A percentile compares a stretch with the other conserved stretches of the same genome.
These are phyloP conservation scores for Pseudogymnoascus sp. DNA, from an alignment of 2,329 filamentous ascomycete genomes.

Conservation along the genomic window DNA sequence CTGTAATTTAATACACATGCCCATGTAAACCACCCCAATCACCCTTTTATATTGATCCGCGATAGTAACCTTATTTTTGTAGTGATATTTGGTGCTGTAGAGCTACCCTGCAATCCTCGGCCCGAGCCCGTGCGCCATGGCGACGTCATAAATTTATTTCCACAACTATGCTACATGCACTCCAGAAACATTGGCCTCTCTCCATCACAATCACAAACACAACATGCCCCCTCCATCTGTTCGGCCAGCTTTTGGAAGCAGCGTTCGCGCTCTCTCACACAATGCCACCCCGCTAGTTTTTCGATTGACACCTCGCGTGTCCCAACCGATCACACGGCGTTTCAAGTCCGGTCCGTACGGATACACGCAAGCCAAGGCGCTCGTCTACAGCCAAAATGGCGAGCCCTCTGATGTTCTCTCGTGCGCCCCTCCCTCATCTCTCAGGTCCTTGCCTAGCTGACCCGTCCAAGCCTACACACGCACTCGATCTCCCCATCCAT, in stretches of 20 bases:
- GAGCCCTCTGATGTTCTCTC: constrained; percentile 64
- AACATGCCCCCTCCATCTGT: background rate
- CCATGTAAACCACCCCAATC: background rate
- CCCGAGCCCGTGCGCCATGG: background rate
- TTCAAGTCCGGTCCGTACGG: constrained; percentile 55
- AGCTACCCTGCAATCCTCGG: background rate
- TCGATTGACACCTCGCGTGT: background rate
- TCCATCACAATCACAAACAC: constrained; percentile 2
- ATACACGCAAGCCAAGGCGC: constrained; percentile 77
- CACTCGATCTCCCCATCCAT: constrained; percentile 72
- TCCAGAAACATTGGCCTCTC: background rate
- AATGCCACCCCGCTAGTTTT: background rate
- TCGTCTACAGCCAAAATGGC: constrained; percentile 66
- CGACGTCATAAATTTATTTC: constrained; percentile 6
- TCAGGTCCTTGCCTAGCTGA: background rate
- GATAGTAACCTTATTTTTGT: background rate
- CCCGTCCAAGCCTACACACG: constrained; percentile 48
- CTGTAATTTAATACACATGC: background rate
- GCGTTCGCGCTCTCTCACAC: background rate
- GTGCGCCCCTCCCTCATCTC: constrained; percentile 31
- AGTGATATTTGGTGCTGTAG: background rate
- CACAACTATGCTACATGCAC: background rate
- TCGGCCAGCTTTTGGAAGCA: constrained; percentile 1
- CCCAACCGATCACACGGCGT: constrained; percentile 27
- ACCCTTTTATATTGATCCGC: background rate